A percentile compares a stretch with the other conserved stretches of the same genome.
phyloP scores from a whole-genome alignment of 2,329 filamentous ascomycete genomes.

The Berkeleyomyces basicola region DNA sequence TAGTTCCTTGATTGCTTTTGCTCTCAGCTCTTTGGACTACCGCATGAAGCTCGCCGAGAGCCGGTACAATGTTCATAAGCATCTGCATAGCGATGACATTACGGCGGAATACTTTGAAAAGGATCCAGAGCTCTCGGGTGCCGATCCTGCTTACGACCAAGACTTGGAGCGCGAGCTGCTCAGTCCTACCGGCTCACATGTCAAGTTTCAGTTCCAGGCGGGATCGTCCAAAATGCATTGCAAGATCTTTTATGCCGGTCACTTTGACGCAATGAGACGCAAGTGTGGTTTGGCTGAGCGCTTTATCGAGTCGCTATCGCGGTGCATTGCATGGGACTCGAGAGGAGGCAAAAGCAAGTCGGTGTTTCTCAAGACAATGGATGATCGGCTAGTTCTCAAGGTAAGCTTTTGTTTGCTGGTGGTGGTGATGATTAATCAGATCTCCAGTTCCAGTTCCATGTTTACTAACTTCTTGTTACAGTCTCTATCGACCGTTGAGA shows the following conservation, averaged over 20 bases:
- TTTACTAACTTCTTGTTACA: slow-evolving; percentile 24
- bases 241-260: slow-evolving; percentile 97
- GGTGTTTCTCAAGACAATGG: slow-evolving; percentile 88
- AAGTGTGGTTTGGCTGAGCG: slow-evolving; percentile 89
- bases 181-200: slow-evolving; percentile 72
- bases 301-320: slow-evolving; percentile 85
- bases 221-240: slow-evolving; percentile 90
- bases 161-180: slow-evolving; percentile 72
- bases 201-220: slow-evolving; percentile 91
- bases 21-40: slow-evolving; percentile 77
- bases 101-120: slow-evolving; percentile 8
- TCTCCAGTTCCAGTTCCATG: not conserved
- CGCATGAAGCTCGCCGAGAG: slow-evolving; percentile 58
- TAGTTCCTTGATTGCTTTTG: slow-evolving; percentile 87
- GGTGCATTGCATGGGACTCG: slow-evolving; percentile 94
- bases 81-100: not conserved
- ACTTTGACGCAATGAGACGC: slow-evolving; percentile 83
- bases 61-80: slow-evolving; percentile 16
- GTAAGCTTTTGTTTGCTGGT: slow-evolving; percentile 18
- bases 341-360: slow-evolving; percentile 97
- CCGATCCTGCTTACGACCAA: slow-evolving; percentile 38
- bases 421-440: slow-evolving; percentile 8
- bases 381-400: slow-evolving; percentile 87
- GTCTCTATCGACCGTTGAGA: slow-evolving; percentile 78
- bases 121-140: slow-evolving; percentile 6